Evolutionary conservation across 2,329 filamentous ascomycete genomes (phyloP), one percentile per base, ranked within the genome.

Genomic region (Colletotrichum kahawae): DNA sequence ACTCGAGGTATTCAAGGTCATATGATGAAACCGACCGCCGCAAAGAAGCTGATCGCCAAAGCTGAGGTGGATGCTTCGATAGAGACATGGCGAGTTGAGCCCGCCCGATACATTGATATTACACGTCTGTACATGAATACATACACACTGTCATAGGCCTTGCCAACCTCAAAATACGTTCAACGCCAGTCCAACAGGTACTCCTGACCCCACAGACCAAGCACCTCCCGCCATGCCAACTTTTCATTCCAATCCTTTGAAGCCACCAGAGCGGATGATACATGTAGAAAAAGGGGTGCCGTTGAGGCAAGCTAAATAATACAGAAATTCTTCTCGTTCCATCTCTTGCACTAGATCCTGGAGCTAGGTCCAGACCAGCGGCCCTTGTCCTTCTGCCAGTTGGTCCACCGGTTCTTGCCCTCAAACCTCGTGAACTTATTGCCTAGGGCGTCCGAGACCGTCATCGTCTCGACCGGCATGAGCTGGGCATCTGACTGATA

Each of bases 401-500:
- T 54, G n/a, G 59, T 56, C 76, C 75, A 77, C 21, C 62, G 56
- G 21, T 18, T 74, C 63, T 77, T 77, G 3, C 57, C 64, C 18
- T 71, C 63, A 34, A 73, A 77, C n/a, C 34, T 66, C 27, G 70
- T 63, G n/a, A 77, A 77, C 65, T 62, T 74, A 31, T 34, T 66
- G 16, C 43, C 21, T 7, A 86, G 76, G 4, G 83, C 81, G 59
- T 86, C 84, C 2, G 82, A 78, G 7, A 86, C 81, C 1, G 80
- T 83, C 56, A 84, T 80, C 5, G 83, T 82, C 4, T 82, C 81
- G 78, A 84, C 82, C 1, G 82, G 82, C 34, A 83, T 77, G 24
- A 83, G 78, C 36, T 83, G 76, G 6, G 83, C 79, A 13, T 83
- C 78, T 4, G 83, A 80, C 29, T 79, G 78, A 72, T 86, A 86